Conservation (phyloP, 2,329 filamentous ascomycete species). For the Colletotrichum tanaceti region DNA sequence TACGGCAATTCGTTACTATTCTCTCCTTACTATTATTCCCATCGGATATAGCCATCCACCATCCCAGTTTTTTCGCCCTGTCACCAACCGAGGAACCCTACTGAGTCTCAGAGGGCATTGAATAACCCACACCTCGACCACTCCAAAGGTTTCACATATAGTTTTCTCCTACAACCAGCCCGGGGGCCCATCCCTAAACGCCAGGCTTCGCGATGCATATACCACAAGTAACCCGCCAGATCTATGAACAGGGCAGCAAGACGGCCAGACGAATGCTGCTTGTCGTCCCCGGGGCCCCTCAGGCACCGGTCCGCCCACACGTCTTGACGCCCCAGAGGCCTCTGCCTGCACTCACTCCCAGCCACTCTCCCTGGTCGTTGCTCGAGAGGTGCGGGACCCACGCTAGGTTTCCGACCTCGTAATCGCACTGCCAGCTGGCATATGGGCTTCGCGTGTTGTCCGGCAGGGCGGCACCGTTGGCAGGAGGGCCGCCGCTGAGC, state of each 20-base stretch:
- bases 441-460: conserved; percentile 75
- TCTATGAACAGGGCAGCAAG: conserved; percentile 38
- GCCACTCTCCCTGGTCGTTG: conserved; percentile 81
- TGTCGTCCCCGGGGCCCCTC: conserved; percentile 23
- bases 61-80: conserved; percentile 33
- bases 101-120: neutral
- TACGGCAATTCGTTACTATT: conserved; percentile 24
- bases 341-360: conserved; percentile 83
- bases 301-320: conserved; percentile 40
- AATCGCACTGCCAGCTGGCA: conserved; percentile 86
- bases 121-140: neutral
- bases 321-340: conserved; percentile 80
- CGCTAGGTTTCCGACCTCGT: conserved; percentile 85
- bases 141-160: conserved; percentile 6
- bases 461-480: conserved; percentile 62
- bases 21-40: conserved; percentile 18
- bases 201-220: conserved; percentile 44
- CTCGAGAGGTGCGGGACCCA: conserved; percentile 82
- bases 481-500: conserved; percentile 53
- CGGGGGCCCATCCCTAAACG: conserved; percentile 39
- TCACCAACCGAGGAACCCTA: conserved; percentile 11
- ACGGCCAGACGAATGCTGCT: conserved; percentile 24
- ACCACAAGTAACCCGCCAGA: conserved; percentile 38
- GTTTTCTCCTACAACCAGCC: conserved; percentile 15
- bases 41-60: conserved; percentile 35